Percentiles rank a stretch among this genome's conserved stretches.
Conservation (phyloP, 2,329 filamentous ascomycete genomes). For the Dryadomyces quercivorus region DNA sequence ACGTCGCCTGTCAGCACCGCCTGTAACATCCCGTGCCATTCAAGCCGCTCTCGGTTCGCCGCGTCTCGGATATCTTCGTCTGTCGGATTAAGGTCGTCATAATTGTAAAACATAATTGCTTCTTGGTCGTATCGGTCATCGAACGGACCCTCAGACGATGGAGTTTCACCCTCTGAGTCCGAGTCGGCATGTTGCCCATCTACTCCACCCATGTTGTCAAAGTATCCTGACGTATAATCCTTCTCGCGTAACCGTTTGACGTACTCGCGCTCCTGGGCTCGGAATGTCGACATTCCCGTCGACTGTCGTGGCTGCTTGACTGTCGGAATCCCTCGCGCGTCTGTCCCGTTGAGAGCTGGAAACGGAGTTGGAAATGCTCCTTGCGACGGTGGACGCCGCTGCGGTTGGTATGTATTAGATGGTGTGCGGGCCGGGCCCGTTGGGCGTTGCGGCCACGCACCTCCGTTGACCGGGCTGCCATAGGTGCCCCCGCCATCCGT, state of each 20-base stretch:
- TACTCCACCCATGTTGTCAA: constrained; percentile 49
- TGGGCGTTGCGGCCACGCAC: constrained; percentile 43
- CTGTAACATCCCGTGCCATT: constrained; percentile 97
- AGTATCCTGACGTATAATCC: constrained; percentile 49
- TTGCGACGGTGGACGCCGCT: constrained; percentile 32
- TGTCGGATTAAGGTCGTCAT: constrained; percentile 78
- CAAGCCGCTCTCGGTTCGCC: constrained; percentile 75
- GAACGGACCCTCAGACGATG: constrained; percentile 69
- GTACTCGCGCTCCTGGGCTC: constrained; percentile 88
- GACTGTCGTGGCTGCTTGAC: constrained; percentile 9
- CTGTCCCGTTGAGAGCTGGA: constrained; percentile 14
- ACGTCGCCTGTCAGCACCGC: constrained; percentile 94
- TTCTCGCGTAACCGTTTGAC: constrained; percentile 84
- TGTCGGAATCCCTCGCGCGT: constrained; percentile 16
- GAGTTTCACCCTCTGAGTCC: constrained; percentile 83
- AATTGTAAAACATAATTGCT: constrained; percentile 83
- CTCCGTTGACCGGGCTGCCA: not conserved
- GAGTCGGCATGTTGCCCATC: constrained; percentile 58
- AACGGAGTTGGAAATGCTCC: constrained; percentile 9
- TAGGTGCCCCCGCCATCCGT: not conserved
- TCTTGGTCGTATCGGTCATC: constrained; percentile 87
- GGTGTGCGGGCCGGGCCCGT: constrained; percentile 59
- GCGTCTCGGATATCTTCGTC: constrained; percentile 83
- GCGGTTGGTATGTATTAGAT: constrained; percentile 67
- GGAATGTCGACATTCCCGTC: constrained; percentile 33